Conservation (phyloP, 352 stramenopile genomes). For the Globisporangium paddicum region DNA sequence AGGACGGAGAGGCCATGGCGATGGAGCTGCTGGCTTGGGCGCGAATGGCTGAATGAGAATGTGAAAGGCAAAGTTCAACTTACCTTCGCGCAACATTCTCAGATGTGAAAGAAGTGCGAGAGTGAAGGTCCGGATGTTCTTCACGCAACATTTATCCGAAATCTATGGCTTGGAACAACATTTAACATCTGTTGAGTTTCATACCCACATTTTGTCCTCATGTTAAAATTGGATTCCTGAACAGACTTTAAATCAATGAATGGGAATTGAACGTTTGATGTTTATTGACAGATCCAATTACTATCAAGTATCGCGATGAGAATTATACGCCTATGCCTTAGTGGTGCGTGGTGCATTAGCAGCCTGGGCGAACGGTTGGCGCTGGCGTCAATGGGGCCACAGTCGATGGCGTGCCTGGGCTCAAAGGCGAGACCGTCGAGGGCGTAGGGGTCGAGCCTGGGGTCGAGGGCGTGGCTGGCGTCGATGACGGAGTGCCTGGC, state of each 20-base stretch:
- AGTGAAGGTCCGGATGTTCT: neutral
- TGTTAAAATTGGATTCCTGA: too few relatives aligned
- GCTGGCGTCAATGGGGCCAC: neutral
- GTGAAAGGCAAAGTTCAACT: neutral
- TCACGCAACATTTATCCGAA: too few relatives aligned
- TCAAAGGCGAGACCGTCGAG: neutral
- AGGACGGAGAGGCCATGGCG: neutral
- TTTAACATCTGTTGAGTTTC: too few relatives aligned
- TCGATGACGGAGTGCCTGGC: neutral
- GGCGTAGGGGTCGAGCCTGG: neutral
- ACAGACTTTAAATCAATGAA: too few relatives aligned
- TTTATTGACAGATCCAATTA: too few relatives aligned
- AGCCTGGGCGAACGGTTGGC: neutral
- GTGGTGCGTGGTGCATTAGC: neutral
- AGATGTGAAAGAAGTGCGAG: neutral
- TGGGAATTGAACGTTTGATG: too few relatives aligned
- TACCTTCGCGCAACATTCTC: neutral
- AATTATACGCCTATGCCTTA: neutral
- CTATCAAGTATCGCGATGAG: too few relatives aligned
- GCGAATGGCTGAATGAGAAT: neutral
- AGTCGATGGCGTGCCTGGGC: neutral
- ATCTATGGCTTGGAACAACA: too few relatives aligned
- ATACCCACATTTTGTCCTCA: too few relatives aligned
- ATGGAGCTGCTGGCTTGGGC: neutral
- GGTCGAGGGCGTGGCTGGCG: neutral